These are phyloP conservation scores for Eucommia ulmoides DNA, from an alignment of 257 asterid genomes.

Conservation along the genomic window DNA sequence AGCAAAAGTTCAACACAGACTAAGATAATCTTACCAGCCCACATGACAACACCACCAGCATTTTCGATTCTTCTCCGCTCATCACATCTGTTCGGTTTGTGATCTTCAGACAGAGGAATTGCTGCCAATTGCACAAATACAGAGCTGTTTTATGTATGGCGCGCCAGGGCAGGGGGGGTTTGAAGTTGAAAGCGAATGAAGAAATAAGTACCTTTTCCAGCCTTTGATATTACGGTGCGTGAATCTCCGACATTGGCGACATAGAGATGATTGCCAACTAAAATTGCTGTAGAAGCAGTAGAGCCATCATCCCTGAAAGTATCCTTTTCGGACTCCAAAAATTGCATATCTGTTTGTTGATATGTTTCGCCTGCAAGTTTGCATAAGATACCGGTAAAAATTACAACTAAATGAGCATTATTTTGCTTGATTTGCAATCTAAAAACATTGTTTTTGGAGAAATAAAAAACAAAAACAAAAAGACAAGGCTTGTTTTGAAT, in stretches of 20 bases:
- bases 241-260: conserved; percentile 99
- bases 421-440: too few species aligned
- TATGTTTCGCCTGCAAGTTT: conserved; percentile 67
- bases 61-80: conserved; percentile 95
- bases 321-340: conserved; percentile 88
- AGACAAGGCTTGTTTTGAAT: too few species aligned
- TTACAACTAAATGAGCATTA: neutral
- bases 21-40: conserved; percentile 73
- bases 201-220: conserved; percentile 71
- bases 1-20: too few species aligned
- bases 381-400: conserved; percentile 10
- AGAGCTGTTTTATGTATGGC: conserved; percentile 9
- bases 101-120: conserved; percentile 92
- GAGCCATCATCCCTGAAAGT: conserved; percentile 96
- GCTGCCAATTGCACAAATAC: conserved; percentile 50
- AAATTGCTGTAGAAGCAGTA: conserved; percentile 83
- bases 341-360: conserved; percentile 68
- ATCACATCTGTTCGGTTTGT: conserved; percentile 92
- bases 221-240: conserved; percentile 80
- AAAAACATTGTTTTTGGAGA: too few species aligned
- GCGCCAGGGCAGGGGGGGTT: too few species aligned
- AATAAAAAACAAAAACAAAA: too few species aligned
- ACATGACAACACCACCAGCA: conserved; percentile 98
- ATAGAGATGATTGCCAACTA: conserved; percentile 84
- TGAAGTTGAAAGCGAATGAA: too few species aligned